A percentile compares a stretch with the other conserved stretches of the same genome.
These are phyloP conservation scores for Telfairia occidentalis DNA, from an alignment of 331 rosid genomes.

Conservation along the genomic window DNA sequence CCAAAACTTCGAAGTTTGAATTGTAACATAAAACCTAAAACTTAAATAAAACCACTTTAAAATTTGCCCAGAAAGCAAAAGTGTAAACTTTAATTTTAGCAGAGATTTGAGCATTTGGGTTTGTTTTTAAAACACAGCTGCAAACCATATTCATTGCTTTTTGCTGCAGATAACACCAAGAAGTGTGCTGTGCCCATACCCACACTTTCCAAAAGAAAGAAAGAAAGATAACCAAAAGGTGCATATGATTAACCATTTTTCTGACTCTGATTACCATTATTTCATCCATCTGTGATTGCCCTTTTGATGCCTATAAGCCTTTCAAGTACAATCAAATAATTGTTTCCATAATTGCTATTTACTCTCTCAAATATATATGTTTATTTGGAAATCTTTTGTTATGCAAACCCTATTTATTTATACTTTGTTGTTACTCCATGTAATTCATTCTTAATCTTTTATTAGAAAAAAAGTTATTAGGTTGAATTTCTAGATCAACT, in stretches of 20 bases:
- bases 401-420: no score
- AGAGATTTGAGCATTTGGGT: background rate
- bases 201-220: background rate
- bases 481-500: no score
- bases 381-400: background rate
- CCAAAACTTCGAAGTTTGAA: no score
- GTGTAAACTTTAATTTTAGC: no score
- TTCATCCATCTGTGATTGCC: background rate
- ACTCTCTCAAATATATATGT: background rate
- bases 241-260: background rate
- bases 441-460: no score
- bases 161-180: background rate
- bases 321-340: background rate
- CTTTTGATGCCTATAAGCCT: background rate
- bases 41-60: no score
- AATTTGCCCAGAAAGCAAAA: no score
- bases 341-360: background rate
- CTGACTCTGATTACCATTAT: constrained; percentile 1
- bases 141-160: background rate
- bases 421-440: no score
- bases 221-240: background rate
- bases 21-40: no score
- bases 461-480: no score
- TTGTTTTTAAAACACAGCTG: background rate
- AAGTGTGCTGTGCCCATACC: background rate